Evolutionary conservation across 768 basidiomycete genomes (phyloP), one percentile per base, ranked within the genome.

Genomic region (Glaciozyma martinii): DNA sequence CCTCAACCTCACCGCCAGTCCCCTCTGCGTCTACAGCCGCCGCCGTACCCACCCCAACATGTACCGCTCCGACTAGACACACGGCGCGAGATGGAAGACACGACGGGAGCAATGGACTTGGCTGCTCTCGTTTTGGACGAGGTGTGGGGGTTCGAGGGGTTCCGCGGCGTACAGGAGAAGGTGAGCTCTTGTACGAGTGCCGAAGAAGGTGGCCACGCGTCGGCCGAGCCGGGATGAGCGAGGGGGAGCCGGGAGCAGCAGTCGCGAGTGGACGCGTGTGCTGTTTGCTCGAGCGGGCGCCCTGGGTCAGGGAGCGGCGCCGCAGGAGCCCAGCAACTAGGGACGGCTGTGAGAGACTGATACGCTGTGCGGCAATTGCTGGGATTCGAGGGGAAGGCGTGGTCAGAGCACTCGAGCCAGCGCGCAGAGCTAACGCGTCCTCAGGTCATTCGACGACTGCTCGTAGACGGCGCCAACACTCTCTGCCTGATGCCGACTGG

Each of bases 401-500:
- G 1, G 12, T 40, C n/a, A 6, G 44, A 43, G 56, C n/a, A 23
- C 25, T 3, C 3, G 16, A 30, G 33, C 10, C 21, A 21, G 12
- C 33, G 4, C 37, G 27, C 3, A 5, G 5, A 23, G n/a, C 30
- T 32, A 9, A 8, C 53, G 8, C 59, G 21, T 18, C 43, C 59
- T 9, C 55, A 78, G 76, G 79, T 79, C 32, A 76, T 81, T 32
- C 66, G 74, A 13, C 74, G 78, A 5, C 71, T 81, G 1, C 37
- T 81, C 1, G 79, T 77, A 25, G 73, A 79, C 3, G 75, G 78
- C 40, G 74, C 79, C 27, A 80, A 79, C 60, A 77, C 78, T 0
- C 76, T 81, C 1, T 80, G 55, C 75, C 80, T 98, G 12, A 94
- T 97, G 86, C 95, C 95, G 0, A 99, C 95, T 1, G 74, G 76